phyloP scores from a whole-genome alignment of 345 rosid species.

The Sisymbrium altissimum region DNA sequence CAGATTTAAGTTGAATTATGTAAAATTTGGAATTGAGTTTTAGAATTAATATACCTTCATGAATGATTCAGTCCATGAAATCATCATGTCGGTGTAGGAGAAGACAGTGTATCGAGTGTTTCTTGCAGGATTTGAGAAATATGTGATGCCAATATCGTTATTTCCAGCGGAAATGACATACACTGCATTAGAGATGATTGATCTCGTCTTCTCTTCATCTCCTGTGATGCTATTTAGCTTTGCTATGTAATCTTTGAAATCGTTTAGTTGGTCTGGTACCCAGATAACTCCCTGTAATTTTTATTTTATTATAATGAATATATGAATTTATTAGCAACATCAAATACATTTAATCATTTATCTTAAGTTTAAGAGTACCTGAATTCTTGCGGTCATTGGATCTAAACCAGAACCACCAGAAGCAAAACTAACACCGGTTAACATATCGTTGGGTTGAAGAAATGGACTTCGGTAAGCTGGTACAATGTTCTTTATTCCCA shows the following conservation, averaged over 20 bases:
- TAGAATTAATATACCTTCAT: constrained; percentile 30
- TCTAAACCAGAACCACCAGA: constrained; percentile 37
- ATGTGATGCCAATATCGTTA: constrained; percentile 58
- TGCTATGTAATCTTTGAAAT: constrained; percentile 47
- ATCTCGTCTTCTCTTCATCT: constrained; percentile 39
- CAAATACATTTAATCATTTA: neutral
- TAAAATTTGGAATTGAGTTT: neutral
- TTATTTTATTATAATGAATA: neutral
- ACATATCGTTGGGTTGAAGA: constrained; percentile 24
- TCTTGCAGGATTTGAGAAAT: constrained; percentile 30
- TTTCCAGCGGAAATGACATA: constrained; percentile 46
- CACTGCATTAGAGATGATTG: constrained; percentile 39
- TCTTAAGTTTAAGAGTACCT: constrained; percentile 7
- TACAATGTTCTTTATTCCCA: constrained; percentile 25
- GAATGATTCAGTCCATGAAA: constrained; percentile 37
- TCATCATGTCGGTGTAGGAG: constrained; percentile 44
- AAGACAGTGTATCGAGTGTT: constrained; percentile 32
- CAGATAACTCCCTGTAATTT: constrained; percentile 45
- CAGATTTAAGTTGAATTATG: neutral
- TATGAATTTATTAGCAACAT: neutral
- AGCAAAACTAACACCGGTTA: constrained; percentile 37
- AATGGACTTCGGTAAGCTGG: constrained; percentile 30
- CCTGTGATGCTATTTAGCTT: constrained; percentile 41
- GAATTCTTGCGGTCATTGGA: constrained; percentile 23
- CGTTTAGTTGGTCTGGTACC: constrained; percentile 44